phyloP scores from a whole-genome alignment of 2,329 filamentous ascomycete species.

The Trichoderma brevicompactum region DNA sequence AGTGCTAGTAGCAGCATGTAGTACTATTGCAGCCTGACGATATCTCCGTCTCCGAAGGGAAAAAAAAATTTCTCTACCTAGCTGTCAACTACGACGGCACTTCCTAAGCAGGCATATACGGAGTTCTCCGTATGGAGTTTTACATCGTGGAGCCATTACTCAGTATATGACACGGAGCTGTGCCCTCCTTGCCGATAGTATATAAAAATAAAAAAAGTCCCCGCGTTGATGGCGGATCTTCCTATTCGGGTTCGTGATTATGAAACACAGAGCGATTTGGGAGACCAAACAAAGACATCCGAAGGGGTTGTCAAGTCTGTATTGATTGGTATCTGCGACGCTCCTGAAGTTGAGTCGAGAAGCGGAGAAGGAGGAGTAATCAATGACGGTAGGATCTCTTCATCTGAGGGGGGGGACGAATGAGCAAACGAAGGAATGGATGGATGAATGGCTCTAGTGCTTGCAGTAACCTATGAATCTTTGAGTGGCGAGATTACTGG shows the following conservation, averaged over 20 bases:
- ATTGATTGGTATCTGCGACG: slow-evolving; percentile 9
- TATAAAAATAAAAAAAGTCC: neutral
- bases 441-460: neutral
- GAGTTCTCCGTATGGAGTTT: neutral
- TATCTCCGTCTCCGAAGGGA: too few relatives aligned
- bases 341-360: slow-evolving; percentile 9
- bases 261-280: slow-evolving; percentile 14
- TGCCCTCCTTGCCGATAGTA: neutral
- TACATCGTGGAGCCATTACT: neutral
- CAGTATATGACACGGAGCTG: neutral
- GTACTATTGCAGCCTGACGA: too few relatives aligned
- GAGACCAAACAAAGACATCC: neutral
- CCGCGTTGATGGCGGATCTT: slow-evolving; percentile 11
- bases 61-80: too few relatives aligned
- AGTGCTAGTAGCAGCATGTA: neutral
- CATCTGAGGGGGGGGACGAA: neutral
- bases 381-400: neutral
- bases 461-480: neutral
- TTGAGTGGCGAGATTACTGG: slow-evolving; percentile 1
- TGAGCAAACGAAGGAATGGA: neutral
- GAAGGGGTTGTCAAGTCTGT: neutral
- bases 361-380: neutral
- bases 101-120: too few relatives aligned
- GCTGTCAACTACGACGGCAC: neutral
- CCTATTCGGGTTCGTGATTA: neutral